Percentiles rank a stretch among this genome's conserved stretches.
Evolutionary conservation across 345 rosid species (phyloP).

Genomic region (Microcos paniculata): DNA sequence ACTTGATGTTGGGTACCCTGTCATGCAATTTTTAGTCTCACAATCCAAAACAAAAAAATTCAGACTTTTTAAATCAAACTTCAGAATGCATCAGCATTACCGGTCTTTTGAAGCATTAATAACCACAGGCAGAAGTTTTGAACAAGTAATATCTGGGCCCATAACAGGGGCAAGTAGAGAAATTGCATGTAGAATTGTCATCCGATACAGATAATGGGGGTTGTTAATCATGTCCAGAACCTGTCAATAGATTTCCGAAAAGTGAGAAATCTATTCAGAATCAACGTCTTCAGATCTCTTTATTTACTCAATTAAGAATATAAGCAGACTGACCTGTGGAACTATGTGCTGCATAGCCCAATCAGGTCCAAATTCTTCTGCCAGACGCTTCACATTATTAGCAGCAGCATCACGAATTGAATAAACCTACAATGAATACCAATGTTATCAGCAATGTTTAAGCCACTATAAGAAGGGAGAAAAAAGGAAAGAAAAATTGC

Average conservation of each 20-base stretch:
- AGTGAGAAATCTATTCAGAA: neutral
- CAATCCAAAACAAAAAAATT: neutral
- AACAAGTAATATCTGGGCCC: conserved; percentile 84
- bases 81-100: conserved; percentile 30
- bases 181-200: conserved; percentile 79
- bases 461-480: too few relatives aligned
- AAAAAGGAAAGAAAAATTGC: neutral
- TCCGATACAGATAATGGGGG: conserved; percentile 85
- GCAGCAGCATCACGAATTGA: conserved; percentile 96
- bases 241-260: conserved; percentile 33
- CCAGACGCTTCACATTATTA: conserved; percentile 90
- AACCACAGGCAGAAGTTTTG: conserved; percentile 80
- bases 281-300: neutral
- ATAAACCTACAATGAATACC: conserved; percentile 55
- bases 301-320: neutral
- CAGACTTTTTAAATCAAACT: neutral
- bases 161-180: conserved; percentile 90
- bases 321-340: conserved; percentile 63
- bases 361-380: conserved; percentile 96
- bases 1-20: conserved; percentile 98
- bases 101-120: conserved; percentile 82
- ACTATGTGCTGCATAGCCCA: conserved; percentile 99
- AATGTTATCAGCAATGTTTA: neutral
- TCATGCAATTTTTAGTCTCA: conserved; percentile 4
- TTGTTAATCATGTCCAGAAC: conserved; percentile 83